Base-by-base conservation (phyloP, 352 stramenopile species). In the Bremia lactucae region DNA sequence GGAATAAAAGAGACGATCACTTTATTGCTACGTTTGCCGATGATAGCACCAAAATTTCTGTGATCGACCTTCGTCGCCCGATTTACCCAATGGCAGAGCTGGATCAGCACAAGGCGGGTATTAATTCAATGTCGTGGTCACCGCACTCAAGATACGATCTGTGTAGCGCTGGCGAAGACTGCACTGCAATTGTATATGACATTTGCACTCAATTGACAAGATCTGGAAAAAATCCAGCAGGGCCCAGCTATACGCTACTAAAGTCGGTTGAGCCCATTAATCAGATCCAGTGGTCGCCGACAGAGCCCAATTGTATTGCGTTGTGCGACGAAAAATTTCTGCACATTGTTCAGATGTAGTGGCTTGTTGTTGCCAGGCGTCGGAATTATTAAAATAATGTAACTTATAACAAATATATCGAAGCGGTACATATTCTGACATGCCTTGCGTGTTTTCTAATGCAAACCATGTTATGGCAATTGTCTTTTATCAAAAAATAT, bases 91-190 rank as follows among this genome's bases (percentile, higher is more conserved):
- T 98, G 19, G 81, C 91, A 11, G 88, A 97, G 57, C 66, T 98
- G 6, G 81, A 80, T 31, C 81, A 94, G 31, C 95, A 98, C 67
- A 68, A 67, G 18, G 87, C 72, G 6, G 80, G 63, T 18, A 86
- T 98, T 4, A 99, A 98, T 72, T 94, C 92, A 10, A 87, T 98
- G 24, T 95, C 94, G 13, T 99, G 95, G 95, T 97, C 96, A 11
- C 87, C 88, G 1, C 96, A 96, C 60, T 83, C 76, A 2, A 60
- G 73, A 14, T 68, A 70, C 13, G 94, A 98, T 56, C 84, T 99
- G 23, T 98, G 94, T 67, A 98, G 93, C 31, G 87, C 82, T 6
- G 92, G 68, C 0, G 95, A 99, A 58, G 95, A 99, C 57, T 77
- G 59, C 14, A 87, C 97, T 41, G 93, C 95, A 9, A 79, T 98